Percentiles rank a stretch among this genome's conserved stretches.
Evolutionary conservation across 2,329 filamentous ascomycete species (phyloP).

Genomic region (Colletotrichum tofieldiae): DNA sequence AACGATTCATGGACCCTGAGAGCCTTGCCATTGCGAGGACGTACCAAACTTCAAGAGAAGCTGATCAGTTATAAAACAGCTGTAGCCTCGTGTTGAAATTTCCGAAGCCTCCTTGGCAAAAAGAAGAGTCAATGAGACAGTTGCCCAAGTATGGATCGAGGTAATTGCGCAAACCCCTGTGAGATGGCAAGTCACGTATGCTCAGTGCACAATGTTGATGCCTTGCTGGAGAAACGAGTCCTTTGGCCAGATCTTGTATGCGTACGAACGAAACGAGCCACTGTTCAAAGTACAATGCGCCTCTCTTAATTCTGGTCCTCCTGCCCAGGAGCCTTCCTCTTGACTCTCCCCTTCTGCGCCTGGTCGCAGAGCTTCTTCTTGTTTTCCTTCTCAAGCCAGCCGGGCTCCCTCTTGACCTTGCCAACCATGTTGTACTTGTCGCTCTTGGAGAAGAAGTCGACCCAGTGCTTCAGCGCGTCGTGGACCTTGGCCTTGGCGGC

Average conservation of each 20-base stretch:
- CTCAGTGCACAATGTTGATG: background rate
- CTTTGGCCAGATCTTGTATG: background rate
- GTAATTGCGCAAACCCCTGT: background rate
- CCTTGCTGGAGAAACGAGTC: background rate
- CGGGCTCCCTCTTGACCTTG: constrained; percentile 74
- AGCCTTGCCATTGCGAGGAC: too few species aligned
- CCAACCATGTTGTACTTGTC: constrained; percentile 89
- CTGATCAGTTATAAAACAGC: too few species aligned
- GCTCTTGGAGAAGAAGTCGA: constrained; percentile 83
- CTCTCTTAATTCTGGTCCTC: constrained; percentile 50
- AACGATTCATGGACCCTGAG: too few species aligned
- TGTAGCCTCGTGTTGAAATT: too few species aligned
- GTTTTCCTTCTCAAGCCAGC: constrained; percentile 75
- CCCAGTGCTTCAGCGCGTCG: constrained; percentile 84
- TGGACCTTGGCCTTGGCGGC: constrained; percentile 77
- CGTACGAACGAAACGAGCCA: background rate
- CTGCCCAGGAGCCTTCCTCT: constrained; percentile 72
- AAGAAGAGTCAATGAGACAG: background rate
- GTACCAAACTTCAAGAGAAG: background rate
- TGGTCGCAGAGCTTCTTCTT: constrained; percentile 77
- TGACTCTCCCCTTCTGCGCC: constrained; percentile 73
- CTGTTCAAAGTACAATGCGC: background rate
- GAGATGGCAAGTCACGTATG: background rate
- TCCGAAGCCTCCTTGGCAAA: background rate
- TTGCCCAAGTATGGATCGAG: background rate